These are phyloP conservation scores for Boletus rubroflammeus DNA, from an alignment of 768 basidiomycete species.

Conservation along the genomic window DNA sequence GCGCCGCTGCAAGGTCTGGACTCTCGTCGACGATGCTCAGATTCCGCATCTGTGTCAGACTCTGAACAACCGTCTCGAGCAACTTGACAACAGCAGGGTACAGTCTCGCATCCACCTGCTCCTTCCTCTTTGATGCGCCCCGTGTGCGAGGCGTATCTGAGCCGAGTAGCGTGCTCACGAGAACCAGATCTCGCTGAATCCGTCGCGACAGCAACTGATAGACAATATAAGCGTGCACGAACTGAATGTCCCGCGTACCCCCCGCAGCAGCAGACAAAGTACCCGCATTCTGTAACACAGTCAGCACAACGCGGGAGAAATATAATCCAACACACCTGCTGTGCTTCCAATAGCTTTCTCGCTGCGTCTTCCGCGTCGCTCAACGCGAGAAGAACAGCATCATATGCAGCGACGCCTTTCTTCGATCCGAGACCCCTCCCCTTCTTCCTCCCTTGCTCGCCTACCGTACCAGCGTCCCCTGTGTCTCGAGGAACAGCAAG, in stretches of 20 bases:
- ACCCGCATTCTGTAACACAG: conserved; percentile 38
- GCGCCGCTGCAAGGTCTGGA: conserved; percentile 72
- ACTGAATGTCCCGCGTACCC: conserved; percentile 69
- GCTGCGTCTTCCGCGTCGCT: conserved; percentile 90
- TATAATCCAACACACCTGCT: conserved; percentile 52
- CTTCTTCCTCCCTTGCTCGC: conserved; percentile 33
- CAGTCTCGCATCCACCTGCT: conserved; percentile 64
- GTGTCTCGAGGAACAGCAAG: conserved; percentile 40
- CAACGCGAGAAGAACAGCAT: conserved; percentile 76
- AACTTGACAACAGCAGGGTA: conserved; percentile 87
- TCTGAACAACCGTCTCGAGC: conserved; percentile 82
- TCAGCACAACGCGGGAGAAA: neutral
- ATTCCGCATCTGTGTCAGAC: conserved; percentile 77
- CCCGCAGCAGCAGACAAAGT: conserved; percentile 36
- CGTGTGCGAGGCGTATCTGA: conserved; percentile 35
- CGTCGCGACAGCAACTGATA: conserved; percentile 86
- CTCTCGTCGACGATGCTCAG: conserved; percentile 86
- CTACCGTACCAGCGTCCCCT: conserved; percentile 25
- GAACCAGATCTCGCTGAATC: conserved; percentile 82
- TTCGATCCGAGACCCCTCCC: conserved; percentile 49
- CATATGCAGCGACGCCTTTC: conserved; percentile 81
- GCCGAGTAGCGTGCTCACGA: conserved; percentile 61
- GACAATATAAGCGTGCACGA: conserved; percentile 82
- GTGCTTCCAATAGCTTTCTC: conserved; percentile 75
- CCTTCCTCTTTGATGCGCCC: conserved; percentile 32